These are phyloP conservation scores for Penicillium lividum DNA, from an alignment of 495 filamentous ascomycete genomes.

Conservation along the genomic window DNA sequence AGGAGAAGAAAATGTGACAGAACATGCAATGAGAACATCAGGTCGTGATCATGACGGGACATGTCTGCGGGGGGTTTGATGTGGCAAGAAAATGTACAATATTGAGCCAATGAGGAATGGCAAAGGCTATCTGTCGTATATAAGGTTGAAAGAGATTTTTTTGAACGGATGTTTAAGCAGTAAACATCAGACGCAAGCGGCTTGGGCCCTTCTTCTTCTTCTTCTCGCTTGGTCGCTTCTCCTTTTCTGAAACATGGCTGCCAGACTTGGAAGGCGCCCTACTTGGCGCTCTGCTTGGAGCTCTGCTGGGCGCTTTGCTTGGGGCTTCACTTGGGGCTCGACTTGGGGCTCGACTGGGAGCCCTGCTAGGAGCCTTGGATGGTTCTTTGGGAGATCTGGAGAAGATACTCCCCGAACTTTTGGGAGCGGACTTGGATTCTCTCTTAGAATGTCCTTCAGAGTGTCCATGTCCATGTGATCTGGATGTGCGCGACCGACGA, in stretches of 20 bases:
- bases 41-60: background rate
- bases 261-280: constrained; percentile 11
- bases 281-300: constrained; percentile 16
- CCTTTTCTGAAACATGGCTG: constrained; percentile 30
- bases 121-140: background rate
- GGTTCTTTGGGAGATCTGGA: constrained; percentile 24
- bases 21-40: background rate
- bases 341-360: constrained; percentile 14
- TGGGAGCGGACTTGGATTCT: constrained; percentile 22
- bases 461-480: constrained; percentile 16
- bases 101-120: background rate
- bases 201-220: constrained; percentile 44
- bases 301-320: constrained; percentile 14
- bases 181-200: constrained; percentile 48
- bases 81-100: constrained; percentile 6
- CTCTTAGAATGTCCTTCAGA: constrained; percentile 18
- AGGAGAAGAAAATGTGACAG: background rate
- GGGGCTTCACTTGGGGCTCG: constrained; percentile 3
- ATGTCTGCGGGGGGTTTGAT: background rate
- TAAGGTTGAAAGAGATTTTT: background rate
- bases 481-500: constrained; percentile 35
- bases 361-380: constrained; percentile 21
- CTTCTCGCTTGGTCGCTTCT: constrained; percentile 41
- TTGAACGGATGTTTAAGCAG: constrained; percentile 24
- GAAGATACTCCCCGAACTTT: constrained; percentile 21